Conservation (phyloP, 2,329 filamentous ascomycete species). For the Penicillium fuscoglaucum region DNA sequence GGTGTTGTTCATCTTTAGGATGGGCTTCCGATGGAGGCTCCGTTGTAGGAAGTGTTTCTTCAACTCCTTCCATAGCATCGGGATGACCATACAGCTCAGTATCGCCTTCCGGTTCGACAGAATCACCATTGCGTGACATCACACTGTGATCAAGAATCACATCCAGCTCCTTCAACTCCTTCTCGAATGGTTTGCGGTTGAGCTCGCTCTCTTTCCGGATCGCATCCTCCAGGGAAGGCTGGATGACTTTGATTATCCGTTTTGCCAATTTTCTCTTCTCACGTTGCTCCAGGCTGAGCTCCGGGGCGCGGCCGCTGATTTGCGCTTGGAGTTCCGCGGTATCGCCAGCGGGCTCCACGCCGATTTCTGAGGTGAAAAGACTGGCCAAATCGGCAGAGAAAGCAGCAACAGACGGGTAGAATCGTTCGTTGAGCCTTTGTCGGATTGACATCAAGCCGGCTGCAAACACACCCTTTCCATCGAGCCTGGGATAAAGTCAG, state of each 20-base stretch:
- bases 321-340: conserved; percentile 51
- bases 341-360: conserved; percentile 49
- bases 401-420: conserved; percentile 60
- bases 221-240: conserved; percentile 74
- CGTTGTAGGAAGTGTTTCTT: conserved; percentile 13
- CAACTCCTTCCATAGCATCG: conserved; percentile 29
- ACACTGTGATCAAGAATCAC: conserved; percentile 68
- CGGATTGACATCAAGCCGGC: conserved; percentile 56
- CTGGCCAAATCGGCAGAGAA: conserved; percentile 60
- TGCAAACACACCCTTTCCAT: conserved; percentile 56
- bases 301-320: conserved; percentile 50
- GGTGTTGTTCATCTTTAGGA: conserved; percentile 7
- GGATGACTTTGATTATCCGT: conserved; percentile 80
- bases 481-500: conserved; percentile 42
- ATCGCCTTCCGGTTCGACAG: conserved; percentile 44
- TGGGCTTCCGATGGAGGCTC: conserved; percentile 16
- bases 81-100: conserved; percentile 33
- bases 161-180: conserved; percentile 72
- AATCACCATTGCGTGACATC: conserved; percentile 51
- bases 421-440: conserved; percentile 55
- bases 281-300: conserved; percentile 64
- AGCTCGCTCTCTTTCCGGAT: conserved; percentile 80
- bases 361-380: conserved; percentile 57
- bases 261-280: conserved; percentile 84
- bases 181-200: conserved; percentile 67